Evolutionary conservation across 192 early-diverging fungal species (phyloP), one percentile per base, ranked within the genome.

Genomic region (Kickxella alabastrina): DNA sequence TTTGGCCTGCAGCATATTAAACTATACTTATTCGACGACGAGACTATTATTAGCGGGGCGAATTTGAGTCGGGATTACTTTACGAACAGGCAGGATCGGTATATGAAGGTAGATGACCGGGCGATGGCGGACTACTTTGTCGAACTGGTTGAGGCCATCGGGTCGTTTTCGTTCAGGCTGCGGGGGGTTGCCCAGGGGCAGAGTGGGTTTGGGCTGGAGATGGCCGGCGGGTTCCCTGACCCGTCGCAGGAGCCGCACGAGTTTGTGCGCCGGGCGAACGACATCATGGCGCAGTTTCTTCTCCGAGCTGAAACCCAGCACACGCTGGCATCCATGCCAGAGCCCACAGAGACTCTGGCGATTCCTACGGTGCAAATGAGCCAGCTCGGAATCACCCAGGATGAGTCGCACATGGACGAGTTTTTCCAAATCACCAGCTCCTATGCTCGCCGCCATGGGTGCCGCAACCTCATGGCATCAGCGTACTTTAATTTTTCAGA

Each of bases 1-100:
- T 85, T 96, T 68, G 97, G 93, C 0, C 68, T 99, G 53, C 87
- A 92, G 83, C 97, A 99, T 58, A 85, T 96, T 53, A 99, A 99
- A 65, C 77, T 84, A 6, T 97, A 93, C 65, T 75, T 87, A 2
- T 92, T 94, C 67, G 95, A 98, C 64, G 82, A 95, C 56, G 68
- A 90, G 22, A 80, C 92, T 34, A 76, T 98, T 36, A 38, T 75
- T 2, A 68, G 57, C 70, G 93, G 95, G 0, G 97, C 94, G 7
- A 97, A 97, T 54, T 76, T 97, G 48, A 92, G 84, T 65, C 79
- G 76, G 13, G 93, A 99, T 59, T 99, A 99, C 65, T 99, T 99
- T 78, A 85, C 82, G 13, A 83, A 91, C 74, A 81, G 96, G 7
- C 97, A 99, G 67, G 97, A 99, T 75, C 85, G 97, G 18, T 97